Evolutionary conservation across 768 basidiomycete species (phyloP), one percentile per base, ranked within the genome.

Genomic region (Brasilioporus rufonigricans): DNA sequence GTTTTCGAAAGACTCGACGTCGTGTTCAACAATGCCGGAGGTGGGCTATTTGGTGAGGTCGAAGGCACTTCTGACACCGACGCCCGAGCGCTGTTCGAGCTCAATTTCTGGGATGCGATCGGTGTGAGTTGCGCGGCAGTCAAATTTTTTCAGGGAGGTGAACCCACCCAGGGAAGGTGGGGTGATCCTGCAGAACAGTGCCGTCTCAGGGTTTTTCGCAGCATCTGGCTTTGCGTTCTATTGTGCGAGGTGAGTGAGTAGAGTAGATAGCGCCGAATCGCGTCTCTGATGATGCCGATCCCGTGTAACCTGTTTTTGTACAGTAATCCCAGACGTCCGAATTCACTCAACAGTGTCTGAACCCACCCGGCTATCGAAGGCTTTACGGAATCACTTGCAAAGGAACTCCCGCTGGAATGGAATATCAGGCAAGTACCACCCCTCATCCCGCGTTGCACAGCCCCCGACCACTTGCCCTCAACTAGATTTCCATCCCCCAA

Each of bases 11-110:
- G n/a, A n/a, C 8, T 77, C 24, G 78, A 78, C 52, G 73, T 78
- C 46, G 76, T 79, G 4, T 73, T 73, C 62, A 76, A 72, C 64
- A 80, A 79, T 57, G 77, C 77, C 52, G 65, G 58, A 32, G 65
- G 61, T 24, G 60, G 44, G 0, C 39, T 71, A 7, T 29, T 71
- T 1, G 65, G 64, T 6, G 73, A 76, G 44, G 60, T 71, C 26
- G 77, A 77, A 58, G 66, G 60, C n/a, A 68, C 66, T 13, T 55
- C 69, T 2, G 68, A 70, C n/a, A n/a, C n/a, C n/a, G n/a, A n/a
- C n/a, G n/a, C n/a, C n/a, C n/a, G n/a, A n/a, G n/a, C n/a, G n/a
- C n/a, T n/a, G n/a, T n/a, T n/a, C n/a, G n/a, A n/a, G n/a, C n/a
- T n/a, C n/a, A n/a, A n/a, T n/a, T 75, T 60, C 21, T 57, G 50